Base-by-base conservation (phyloP, 2,329 filamentous ascomycete genomes). In the Cadophora malorum region DNA sequence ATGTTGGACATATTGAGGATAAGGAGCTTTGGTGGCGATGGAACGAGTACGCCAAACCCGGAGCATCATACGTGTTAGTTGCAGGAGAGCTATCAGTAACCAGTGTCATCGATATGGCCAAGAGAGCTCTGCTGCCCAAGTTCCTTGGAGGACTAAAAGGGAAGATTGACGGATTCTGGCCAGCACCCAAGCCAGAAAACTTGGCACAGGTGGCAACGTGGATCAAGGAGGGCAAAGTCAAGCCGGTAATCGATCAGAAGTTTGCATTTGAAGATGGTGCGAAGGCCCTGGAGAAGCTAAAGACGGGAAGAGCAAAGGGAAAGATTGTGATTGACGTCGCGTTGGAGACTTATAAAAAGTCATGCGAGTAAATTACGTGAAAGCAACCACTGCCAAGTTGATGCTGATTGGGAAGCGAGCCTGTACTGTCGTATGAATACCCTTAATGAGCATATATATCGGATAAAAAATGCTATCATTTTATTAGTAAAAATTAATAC, bases 201-300 rank as follows among this genome's bases (percentile, higher is more conserved):
- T 76, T 88, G 52, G 79, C 72, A 28, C 77, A 82, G 73, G 78
- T 91, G 64, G 87, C 77, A 0, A 74, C 79, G 65, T 87, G 84
- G 86, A 79, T 91, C 77, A 77, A 79, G 45, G 83, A 89, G 70
- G 87, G 86, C 0, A 89, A 86, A 75, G 71, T 91, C 35, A 85
- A 82, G 77, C 76, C 83, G 0, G 80, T 88, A 0, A 78, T 90
- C 50, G 88, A 90, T 73, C 79, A 83, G 67, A 79, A 81, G 1
- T 88, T 84, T 72, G 78, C 80, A 16, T 86, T 88, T 74, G 85
- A 87, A 59, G 83, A 90, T 63, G 84, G 81, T 1, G 82, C 83
- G 1, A 82, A 85, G 74, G 89, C 87, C 0, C 88, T 86, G 76
- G 83, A 84, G 75, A 88, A 83, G 75, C 74, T 90, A 73, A 88